These are phyloP conservation scores for Solanum pinnatisectum DNA, from an alignment of 257 asterid species.

Conservation along the genomic window DNA sequence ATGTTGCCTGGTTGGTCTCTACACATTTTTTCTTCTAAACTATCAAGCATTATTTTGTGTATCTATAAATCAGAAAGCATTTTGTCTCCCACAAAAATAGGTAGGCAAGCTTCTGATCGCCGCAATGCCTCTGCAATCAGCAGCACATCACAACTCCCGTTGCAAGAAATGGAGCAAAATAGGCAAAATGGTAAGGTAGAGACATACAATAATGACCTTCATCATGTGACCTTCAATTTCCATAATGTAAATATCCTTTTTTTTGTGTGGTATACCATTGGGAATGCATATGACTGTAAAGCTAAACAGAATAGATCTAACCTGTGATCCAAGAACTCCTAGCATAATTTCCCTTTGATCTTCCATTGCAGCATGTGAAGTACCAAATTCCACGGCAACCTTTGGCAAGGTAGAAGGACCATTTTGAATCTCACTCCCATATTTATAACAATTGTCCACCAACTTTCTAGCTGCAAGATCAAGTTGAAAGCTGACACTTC, in stretches of 20 bases:
- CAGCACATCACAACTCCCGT: neutral
- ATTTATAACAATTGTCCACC: conserved; percentile 90
- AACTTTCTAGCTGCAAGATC: conserved; percentile 59
- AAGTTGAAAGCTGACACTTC: conserved; percentile 17
- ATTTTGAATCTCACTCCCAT: conserved; percentile 75
- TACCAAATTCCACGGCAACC: conserved; percentile 64
- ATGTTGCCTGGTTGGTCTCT: neutral
- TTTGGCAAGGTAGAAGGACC: conserved; percentile 50
- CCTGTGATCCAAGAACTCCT: conserved; percentile 73
- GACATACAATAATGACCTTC: neutral
- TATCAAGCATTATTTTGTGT: neutral
- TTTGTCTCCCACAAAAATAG: neutral
- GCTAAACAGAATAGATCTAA: conserved; percentile 11
- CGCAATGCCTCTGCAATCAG: neutral
- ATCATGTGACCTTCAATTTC: neutral
- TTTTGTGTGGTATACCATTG: neutral
- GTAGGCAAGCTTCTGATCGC: neutral
- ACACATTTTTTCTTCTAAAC: neutral
- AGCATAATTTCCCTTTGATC: conserved; percentile 83
- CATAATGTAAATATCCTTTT: neutral
- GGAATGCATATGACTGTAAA: neutral
- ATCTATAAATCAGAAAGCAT: neutral
- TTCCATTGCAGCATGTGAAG: conserved; percentile 76
- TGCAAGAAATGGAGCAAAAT: neutral
- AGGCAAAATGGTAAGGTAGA: neutral